Conservation (phyloP, 768 basidiomycete genomes). For the Artomyces pyxidatus region DNA sequence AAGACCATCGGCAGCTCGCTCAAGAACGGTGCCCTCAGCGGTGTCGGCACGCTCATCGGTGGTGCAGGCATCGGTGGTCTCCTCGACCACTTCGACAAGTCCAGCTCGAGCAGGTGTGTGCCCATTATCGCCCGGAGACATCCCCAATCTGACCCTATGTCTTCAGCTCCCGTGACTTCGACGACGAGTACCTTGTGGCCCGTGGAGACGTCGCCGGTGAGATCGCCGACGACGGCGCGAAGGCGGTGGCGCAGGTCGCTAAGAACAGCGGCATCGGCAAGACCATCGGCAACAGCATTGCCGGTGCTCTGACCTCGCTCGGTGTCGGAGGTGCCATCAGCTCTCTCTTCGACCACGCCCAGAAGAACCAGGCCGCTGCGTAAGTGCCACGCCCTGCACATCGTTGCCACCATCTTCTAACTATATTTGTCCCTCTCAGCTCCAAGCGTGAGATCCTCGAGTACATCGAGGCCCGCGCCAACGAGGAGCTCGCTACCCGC, state of each 20-base stretch:
- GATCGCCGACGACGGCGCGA: background rate
- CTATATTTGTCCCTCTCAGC: no score
- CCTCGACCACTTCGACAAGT: background rate
- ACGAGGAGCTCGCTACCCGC: no score
- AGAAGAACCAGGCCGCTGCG: no score
- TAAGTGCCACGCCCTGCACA: no score
- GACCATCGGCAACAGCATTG: background rate
- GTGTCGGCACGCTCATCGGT: background rate
- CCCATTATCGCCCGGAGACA: background rate
- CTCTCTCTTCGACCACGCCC: no score
- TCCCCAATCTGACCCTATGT: background rate
- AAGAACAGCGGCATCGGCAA: background rate
- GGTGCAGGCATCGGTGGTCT: background rate
- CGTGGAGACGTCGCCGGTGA: background rate
- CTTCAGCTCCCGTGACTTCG: background rate
- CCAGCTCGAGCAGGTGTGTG: background rate
- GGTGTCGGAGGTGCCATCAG: no score
- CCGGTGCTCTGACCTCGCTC: background rate
- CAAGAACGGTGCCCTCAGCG: background rate
- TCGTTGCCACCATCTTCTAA: no score
- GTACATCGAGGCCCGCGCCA: background rate
- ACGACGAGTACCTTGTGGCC: background rate
- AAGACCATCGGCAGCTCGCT: background rate
- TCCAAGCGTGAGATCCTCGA: background rate
- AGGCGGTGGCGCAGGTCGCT: background rate